A percentile compares a stretch with the other conserved stretches of the same genome.
Evolutionary conservation across 169 alveolate species (phyloP).

Genomic region (Besnoitia besnoiti): DNA sequence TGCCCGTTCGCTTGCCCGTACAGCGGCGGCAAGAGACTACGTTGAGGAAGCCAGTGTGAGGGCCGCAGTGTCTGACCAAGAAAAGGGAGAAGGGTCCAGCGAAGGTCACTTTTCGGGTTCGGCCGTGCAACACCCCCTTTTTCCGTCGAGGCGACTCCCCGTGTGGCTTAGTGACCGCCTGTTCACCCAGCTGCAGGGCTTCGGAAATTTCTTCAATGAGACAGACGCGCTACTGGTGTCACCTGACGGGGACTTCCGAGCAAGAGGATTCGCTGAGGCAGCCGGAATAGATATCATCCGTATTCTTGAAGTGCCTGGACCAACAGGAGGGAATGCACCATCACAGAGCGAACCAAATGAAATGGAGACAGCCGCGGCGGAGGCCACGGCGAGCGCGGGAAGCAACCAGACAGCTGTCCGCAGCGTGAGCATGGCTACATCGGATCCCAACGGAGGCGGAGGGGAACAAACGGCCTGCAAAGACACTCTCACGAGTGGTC

Average conservation of each 20-base stretch:
- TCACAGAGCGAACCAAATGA: background rate
- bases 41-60: background rate
- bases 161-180: background rate
- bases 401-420: too few species aligned
- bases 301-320: background rate
- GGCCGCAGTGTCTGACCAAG: background rate
- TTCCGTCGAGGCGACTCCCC: background rate
- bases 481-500: too few species aligned
- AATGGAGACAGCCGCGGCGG: too few species aligned
- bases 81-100: too few species aligned
- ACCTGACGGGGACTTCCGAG: background rate
- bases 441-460: too few species aligned
- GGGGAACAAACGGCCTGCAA: too few species aligned
- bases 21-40: background rate
- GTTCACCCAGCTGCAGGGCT: background rate
- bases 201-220: background rate
- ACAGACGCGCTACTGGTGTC: constrained; percentile 6
- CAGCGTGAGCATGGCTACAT: too few species aligned
- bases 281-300: background rate
- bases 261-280: background rate
- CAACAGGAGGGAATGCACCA: background rate
- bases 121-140: background rate
- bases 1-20: background rate
- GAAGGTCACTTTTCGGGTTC: background rate
- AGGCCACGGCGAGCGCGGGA: too few species aligned